Base-by-base conservation (phyloP, 257 asterid species). In the Marsdenia floribunda region DNA sequence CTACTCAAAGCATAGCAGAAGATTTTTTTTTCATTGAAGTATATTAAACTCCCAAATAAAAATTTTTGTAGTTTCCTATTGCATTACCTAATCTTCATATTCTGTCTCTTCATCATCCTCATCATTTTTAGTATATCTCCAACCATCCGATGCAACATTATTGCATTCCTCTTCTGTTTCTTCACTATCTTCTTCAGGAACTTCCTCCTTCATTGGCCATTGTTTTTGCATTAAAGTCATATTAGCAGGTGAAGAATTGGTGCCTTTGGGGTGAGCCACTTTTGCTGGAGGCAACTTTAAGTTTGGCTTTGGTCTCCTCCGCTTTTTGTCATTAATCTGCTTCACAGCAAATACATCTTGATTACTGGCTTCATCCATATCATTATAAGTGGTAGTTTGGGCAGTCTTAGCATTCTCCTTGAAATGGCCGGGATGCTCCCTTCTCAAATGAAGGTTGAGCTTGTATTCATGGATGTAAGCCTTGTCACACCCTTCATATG, bases 381-480 rank as follows among this genome's bases (percentile, higher is more conserved):
- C 96, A 35, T 87, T 86, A 68, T 80, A 88, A 22, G 66, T 83
- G 29, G 84, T 81, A 6, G 82, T 21, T 55, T 79, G 85, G 44
- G 59, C 80, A 77, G 78, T 88, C 77, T 85, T 91, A 1, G 92
- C 79, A 60, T 85, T 95, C 10, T 90, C 96, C 0, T 96, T 90
- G 33, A 90, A 95, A 84, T 92, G 99, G 64, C 93, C 96, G 0
- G 98, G 99, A 78, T 95, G 98, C 85, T 89, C 97, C 83, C 96
- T 83, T 77, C 93, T 83, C 11, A 95, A 83, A 73, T 95, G 99
- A 78, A 95, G 99, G 79, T 95, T 95, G 26, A 95, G 94, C 85
- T 95, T 95, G 96, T 95, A 95, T 79, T 95, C 99, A 26, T 95
- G 99, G 84, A 95, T 92, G 91, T 95, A 95, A 46, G 99, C 97